Conservation (phyloP, 2,329 filamentous ascomycete species). For the Penicillium capsulatum region DNA sequence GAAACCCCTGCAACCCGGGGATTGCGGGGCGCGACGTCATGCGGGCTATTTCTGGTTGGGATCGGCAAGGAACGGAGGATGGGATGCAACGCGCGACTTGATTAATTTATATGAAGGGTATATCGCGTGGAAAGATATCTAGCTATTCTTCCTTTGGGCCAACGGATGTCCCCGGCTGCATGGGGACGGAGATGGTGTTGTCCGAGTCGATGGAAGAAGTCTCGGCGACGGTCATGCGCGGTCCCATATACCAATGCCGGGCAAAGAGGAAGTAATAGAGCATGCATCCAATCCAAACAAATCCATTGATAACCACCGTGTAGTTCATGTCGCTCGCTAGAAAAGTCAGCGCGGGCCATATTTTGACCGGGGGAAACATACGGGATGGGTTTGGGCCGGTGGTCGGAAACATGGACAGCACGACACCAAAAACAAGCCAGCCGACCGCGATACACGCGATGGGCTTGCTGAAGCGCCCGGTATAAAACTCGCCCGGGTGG, state of each 20-base stretch:
- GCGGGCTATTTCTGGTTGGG: neutral
- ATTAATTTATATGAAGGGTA: too few relatives aligned
- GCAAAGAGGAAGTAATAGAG: slow-evolving; percentile 56
- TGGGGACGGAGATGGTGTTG: neutral
- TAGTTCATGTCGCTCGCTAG: slow-evolving; percentile 56
- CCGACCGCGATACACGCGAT: slow-evolving; percentile 53
- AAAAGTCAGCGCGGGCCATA: slow-evolving; percentile 1
- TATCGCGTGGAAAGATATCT: too few relatives aligned
- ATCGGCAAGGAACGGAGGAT: too few relatives aligned
- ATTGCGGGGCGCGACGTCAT: neutral
- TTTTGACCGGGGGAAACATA: slow-evolving; percentile 19
- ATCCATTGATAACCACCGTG: slow-evolving; percentile 58
- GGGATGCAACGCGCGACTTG: too few relatives aligned
- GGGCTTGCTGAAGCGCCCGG: slow-evolving; percentile 50
- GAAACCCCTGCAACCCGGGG: too few relatives aligned
- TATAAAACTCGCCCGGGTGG: slow-evolving; percentile 57
- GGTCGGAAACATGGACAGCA: slow-evolving; percentile 57
- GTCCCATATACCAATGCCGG: slow-evolving; percentile 59
- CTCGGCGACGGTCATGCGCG: slow-evolving; percentile 52
- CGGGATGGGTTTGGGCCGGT: slow-evolving; percentile 52
- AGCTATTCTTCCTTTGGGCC: too few relatives aligned
- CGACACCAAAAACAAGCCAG: slow-evolving; percentile 54
- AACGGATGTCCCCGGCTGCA: too few relatives aligned
- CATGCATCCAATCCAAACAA: slow-evolving; percentile 56
- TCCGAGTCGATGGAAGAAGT: slow-evolving; percentile 1